These are phyloP conservation scores for Raffaelea ambrosiae DNA, from an alignment of 2,329 filamentous ascomycete genomes.

Conservation along the genomic window DNA sequence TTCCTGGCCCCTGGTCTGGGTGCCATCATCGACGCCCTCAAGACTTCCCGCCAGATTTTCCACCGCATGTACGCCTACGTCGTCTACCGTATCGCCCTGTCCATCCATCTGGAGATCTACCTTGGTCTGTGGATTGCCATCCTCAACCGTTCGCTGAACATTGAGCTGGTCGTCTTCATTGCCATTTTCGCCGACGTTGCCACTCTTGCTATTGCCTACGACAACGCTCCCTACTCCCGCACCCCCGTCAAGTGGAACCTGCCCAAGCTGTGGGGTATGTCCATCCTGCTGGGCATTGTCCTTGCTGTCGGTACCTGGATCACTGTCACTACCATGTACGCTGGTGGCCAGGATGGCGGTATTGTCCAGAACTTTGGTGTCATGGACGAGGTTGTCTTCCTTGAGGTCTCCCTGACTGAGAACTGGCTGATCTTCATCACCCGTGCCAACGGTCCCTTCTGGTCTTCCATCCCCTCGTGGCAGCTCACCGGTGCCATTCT, in stretches of 20 bases:
- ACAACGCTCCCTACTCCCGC: slow-evolving; percentile 81
- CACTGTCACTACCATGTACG: slow-evolving; percentile 77
- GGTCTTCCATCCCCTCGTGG: slow-evolving; percentile 83
- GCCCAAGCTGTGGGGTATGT: slow-evolving; percentile 90
- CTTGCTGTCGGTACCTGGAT: slow-evolving; percentile 83
- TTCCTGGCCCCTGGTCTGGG: slow-evolving; percentile 87
- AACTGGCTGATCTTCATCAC: slow-evolving; percentile 98
- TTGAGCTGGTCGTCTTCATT: slow-evolving; percentile 85
- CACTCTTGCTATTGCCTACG: slow-evolving; percentile 86
- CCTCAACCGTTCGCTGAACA: slow-evolving; percentile 73
- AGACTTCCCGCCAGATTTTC: slow-evolving; percentile 91
- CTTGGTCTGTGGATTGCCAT: slow-evolving; percentile 88
- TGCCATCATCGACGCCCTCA: slow-evolving; percentile 86
- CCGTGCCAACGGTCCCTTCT: slow-evolving; percentile 85
- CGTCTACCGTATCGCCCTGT: slow-evolving; percentile 88
- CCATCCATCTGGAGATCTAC: slow-evolving; percentile 85
- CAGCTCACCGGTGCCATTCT: slow-evolving; percentile 72
- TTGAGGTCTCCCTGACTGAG: slow-evolving; percentile 83
- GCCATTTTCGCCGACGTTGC: slow-evolving; percentile 92
- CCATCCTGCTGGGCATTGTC: slow-evolving; percentile 71
- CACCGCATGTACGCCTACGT: slow-evolving; percentile 97
- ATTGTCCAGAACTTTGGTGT: slow-evolving; percentile 86
- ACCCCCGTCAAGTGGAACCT: slow-evolving; percentile 91
- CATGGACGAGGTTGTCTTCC: slow-evolving; percentile 75
- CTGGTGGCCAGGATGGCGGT: slow-evolving; percentile 60